phyloP scores from a whole-genome alignment of 805 yeast genomes.

The Kuraishia borneana region DNA sequence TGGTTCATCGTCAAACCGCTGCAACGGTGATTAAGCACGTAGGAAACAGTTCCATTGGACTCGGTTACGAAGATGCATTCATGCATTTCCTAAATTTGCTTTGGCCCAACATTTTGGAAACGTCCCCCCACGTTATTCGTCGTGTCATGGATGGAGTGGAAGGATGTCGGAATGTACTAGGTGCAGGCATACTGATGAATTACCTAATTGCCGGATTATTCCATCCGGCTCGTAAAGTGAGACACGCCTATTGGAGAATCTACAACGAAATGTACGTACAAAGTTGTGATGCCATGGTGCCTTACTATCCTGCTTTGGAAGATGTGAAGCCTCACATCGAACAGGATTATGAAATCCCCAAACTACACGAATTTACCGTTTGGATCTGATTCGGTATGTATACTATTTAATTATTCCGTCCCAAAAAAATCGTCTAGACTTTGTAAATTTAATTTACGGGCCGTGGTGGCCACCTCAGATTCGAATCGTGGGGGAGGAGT shows the following conservation, averaged over 20 bases:
- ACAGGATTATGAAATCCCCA: background rate
- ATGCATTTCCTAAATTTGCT: conserved; percentile 71
- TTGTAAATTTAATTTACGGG: conserved; percentile 47
- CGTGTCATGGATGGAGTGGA: conserved; percentile 76
- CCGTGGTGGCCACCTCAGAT: conserved; percentile 10
- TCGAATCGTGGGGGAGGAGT: too few species aligned
- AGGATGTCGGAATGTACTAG: conserved; percentile 59
- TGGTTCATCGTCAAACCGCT: conserved; percentile 92
- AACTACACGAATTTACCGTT: background rate
- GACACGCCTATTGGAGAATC: conserved; percentile 77
- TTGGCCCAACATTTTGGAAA: conserved; percentile 84
- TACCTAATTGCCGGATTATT: conserved; percentile 84
- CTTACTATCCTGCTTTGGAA: conserved; percentile 63
- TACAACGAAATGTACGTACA: conserved; percentile 71
- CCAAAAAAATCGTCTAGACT: conserved; percentile 83
- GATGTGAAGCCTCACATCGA: background rate
- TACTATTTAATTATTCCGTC: conserved; percentile 25
- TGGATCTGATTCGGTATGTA: conserved; percentile 2
- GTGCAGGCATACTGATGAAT: conserved; percentile 62
- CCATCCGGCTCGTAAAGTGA: conserved; percentile 85
- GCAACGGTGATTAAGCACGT: conserved; percentile 77
- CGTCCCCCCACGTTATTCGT: conserved; percentile 88
- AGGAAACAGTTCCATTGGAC: conserved; percentile 68
- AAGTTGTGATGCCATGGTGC: conserved; percentile 65
- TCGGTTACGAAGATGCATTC: conserved; percentile 72